Conservation (phyloP, 371 early-diverging fungal genomes). For the Dichotomocladium elegans region DNA sequence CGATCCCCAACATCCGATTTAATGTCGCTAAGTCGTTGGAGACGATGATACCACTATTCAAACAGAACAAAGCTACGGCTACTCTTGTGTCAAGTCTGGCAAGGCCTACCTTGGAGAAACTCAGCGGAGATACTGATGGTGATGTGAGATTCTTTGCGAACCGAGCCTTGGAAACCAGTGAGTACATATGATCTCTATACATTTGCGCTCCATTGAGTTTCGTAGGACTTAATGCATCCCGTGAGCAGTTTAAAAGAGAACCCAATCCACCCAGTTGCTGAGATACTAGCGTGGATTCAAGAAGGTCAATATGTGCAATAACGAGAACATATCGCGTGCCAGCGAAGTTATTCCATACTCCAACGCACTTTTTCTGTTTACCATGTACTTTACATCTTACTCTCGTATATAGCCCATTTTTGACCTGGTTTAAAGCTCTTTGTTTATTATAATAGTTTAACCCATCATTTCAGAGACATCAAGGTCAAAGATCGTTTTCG, state of each 20-base stretch:
- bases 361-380: too few relatives aligned
- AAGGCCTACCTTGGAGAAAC: slow-evolving; percentile 78
- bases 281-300: not conserved
- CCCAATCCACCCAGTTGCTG: too few relatives aligned
- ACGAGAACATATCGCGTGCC: too few relatives aligned
- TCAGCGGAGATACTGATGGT: slow-evolving; percentile 84
- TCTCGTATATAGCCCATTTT: not conserved
- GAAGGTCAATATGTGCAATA: not conserved
- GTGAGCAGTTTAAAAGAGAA: not conserved
- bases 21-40: slow-evolving; percentile 96
- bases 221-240: too few relatives aligned
- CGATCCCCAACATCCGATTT: slow-evolving; percentile 98
- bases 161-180: slow-evolving; percentile 60
- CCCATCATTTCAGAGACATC: slow-evolving; percentile 40
- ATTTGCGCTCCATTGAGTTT: too few relatives aligned
- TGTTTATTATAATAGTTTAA: slow-evolving; percentile 14
- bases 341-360: too few relatives aligned
- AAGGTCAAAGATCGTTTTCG: slow-evolving; percentile 35
- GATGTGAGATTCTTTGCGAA: slow-evolving; percentile 94
- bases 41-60: slow-evolving; percentile 77
- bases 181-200: not conserved
- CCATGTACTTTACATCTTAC: not conserved
- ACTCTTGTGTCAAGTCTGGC: slow-evolving; percentile 62
- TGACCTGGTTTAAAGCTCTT: not conserved
- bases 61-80: slow-evolving; percentile 60